phyloP scores from a whole-genome alignment of 805 yeast genomes.

The Saccharomycopsis lassenensis region DNA sequence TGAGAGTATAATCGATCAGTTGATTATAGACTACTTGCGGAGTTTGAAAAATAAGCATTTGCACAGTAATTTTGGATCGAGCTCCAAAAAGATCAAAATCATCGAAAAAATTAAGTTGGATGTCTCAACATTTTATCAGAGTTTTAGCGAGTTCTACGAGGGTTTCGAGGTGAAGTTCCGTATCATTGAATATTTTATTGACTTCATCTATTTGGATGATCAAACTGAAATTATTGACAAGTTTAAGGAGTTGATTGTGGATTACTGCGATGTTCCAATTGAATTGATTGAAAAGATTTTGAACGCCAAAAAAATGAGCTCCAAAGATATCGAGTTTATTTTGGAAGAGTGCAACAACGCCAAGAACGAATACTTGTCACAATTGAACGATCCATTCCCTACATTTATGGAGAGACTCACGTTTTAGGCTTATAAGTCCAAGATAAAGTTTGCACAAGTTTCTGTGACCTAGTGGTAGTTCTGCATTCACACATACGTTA shows the following conservation, averaged over 20 bases:
- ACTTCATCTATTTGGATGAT: slow-evolving; percentile 36
- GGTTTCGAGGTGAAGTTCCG: slow-evolving; percentile 38
- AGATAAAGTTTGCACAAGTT: no score
- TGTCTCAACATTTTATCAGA: slow-evolving; percentile 41
- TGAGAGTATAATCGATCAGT: slow-evolving; percentile 43
- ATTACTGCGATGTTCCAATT: slow-evolving; percentile 69
- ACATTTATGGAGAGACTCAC: slow-evolving; percentile 15
- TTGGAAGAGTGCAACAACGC: slow-evolving; percentile 17
- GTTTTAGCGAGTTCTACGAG: slow-evolving; percentile 37
- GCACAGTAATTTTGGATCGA: slow-evolving; percentile 30
- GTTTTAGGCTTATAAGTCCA: no score
- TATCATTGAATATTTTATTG: slow-evolving; percentile 52
- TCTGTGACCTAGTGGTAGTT: no score
- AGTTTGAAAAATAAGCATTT: slow-evolving; percentile 33
- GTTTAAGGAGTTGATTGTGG: slow-evolving; percentile 51
- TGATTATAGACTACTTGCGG: slow-evolving; percentile 37
- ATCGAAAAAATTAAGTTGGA: slow-evolving; percentile 49
- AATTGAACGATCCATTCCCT: slow-evolving; percentile 13
- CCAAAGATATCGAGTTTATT: slow-evolving; percentile 12
- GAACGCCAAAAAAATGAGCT: slow-evolving; percentile 25
- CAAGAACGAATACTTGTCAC: slow-evolving; percentile 16
- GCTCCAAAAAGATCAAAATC: slow-evolving; percentile 29
- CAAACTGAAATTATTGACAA: slow-evolving; percentile 38
- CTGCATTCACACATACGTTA: no score
- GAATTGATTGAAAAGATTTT: slow-evolving; percentile 59